Evolutionary conservation across 257 asterid genomes (phyloP).

Genomic region (Schizonepeta tenuifolia): DNA sequence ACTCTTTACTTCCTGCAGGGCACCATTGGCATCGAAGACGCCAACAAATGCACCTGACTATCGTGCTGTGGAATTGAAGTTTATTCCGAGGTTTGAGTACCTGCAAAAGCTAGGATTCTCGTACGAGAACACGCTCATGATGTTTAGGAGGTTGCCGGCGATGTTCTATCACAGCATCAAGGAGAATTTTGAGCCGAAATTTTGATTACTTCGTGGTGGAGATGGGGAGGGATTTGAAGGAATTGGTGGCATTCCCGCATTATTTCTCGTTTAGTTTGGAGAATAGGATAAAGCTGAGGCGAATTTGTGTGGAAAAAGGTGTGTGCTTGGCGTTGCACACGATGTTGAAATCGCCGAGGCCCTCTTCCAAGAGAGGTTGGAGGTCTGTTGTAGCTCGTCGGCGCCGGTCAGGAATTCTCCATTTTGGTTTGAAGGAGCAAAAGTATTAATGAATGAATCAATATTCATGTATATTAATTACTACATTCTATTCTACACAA

Average conservation of each 20-base stretch:
- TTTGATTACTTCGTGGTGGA: slow-evolving; percentile 82
- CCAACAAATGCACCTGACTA: slow-evolving; percentile 62
- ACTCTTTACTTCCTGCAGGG: slow-evolving; percentile 84
- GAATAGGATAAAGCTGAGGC: slow-evolving; percentile 83
- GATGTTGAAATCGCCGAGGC: slow-evolving; percentile 66
- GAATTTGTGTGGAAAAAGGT: slow-evolving; percentile 77
- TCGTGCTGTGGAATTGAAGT: slow-evolving; percentile 84
- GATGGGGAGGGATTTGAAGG: slow-evolving; percentile 88
- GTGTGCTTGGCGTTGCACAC: slow-evolving; percentile 76
- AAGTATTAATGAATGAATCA: slow-evolving; percentile 15
- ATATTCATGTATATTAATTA: no score
- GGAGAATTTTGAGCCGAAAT: slow-evolving; percentile 82
- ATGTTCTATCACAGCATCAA: slow-evolving; percentile 83
- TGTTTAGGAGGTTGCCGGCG: slow-evolving; percentile 83
- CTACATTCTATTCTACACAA: no score
- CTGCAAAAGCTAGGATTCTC: slow-evolving; percentile 75
- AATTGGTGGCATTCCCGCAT: slow-evolving; percentile 79
- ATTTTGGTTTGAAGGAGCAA: slow-evolving; percentile 52
- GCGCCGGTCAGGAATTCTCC: slow-evolving; percentile 78
- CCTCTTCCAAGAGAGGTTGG: slow-evolving; percentile 65
- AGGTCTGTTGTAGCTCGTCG: slow-evolving; percentile 70
- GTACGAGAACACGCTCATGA: slow-evolving; percentile 51
- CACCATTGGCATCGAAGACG: slow-evolving; percentile 72
- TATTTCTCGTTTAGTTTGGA: slow-evolving; percentile 91
- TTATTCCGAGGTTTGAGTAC: slow-evolving; percentile 78